Conservation (phyloP, 108 stramenopile species). For the Ochromonas danica region DNA sequence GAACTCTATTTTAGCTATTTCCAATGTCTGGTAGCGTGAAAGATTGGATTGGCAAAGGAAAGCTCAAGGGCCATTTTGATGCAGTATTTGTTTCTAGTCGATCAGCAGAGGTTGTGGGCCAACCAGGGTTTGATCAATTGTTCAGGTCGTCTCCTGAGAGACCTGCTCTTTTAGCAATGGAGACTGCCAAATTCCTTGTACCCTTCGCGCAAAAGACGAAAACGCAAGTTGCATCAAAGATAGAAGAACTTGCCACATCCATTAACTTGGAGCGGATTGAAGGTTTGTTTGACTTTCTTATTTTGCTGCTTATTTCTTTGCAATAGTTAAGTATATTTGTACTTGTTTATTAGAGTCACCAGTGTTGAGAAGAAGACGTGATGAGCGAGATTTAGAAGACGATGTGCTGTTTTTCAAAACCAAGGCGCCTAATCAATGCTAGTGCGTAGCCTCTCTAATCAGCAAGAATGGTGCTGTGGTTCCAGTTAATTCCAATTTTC, state of each 20-base stretch:
- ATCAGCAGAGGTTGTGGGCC: not conserved
- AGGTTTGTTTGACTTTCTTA: not conserved
- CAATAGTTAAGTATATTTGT: not conserved
- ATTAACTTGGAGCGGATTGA: not conserved
- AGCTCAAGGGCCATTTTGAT: not conserved
- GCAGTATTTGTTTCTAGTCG: slow-evolving; percentile 27
- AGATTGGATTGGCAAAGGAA: not conserved
- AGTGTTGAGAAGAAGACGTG: not conserved
- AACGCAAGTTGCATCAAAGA: not conserved
- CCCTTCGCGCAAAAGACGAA: not conserved
- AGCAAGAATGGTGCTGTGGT: no score
- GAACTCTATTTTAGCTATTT: not conserved
- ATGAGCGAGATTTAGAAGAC: not conserved
- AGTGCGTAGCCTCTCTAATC: no score
- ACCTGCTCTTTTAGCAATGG: not conserved
- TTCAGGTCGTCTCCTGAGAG: not conserved
- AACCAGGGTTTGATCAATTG: not conserved
- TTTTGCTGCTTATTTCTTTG: not conserved
- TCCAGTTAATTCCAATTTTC: no score
- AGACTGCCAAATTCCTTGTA: slow-evolving; percentile 31
- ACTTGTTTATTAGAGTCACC: not conserved
- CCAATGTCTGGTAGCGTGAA: not conserved
- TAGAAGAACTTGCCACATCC: slow-evolving; percentile 6
- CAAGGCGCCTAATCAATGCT: no score
- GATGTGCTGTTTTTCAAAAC: slow-evolving; percentile 12